phyloP scores from a whole-genome alignment of 169 alveolate species.

The Blepharisma undulans region DNA sequence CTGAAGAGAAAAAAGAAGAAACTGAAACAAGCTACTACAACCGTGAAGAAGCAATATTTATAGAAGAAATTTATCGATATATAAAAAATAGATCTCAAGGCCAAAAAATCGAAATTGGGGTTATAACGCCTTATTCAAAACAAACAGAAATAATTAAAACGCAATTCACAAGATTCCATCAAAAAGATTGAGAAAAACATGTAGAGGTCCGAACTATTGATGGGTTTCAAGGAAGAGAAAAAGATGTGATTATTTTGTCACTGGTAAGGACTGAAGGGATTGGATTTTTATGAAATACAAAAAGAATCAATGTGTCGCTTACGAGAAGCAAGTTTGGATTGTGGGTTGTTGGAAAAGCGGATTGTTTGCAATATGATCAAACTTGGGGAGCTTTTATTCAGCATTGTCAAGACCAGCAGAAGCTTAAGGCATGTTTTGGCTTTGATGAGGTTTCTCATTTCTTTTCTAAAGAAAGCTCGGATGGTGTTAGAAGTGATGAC shows the following conservation, averaged over 20 bases:
- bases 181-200: slow-evolving; percentile 45
- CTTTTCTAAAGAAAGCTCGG: neutral
- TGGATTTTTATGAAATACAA: slow-evolving; percentile 92
- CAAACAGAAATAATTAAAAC: slow-evolving; percentile 84
- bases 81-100: slow-evolving; percentile 15
- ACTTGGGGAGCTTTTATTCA: neutral
- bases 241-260: slow-evolving; percentile 76
- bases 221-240: slow-evolving; percentile 58
- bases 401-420: neutral
- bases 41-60: slow-evolving; percentile 40
- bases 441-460: neutral
- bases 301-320: slow-evolving; percentile 92
- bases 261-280: slow-evolving; percentile 84
- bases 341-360: neutral
- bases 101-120: slow-evolving; percentile 83
- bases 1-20: neutral
- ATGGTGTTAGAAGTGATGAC: neutral
- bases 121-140: slow-evolving; percentile 94
- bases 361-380: neutral
- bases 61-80: slow-evolving; percentile 51
- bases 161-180: slow-evolving; percentile 28
- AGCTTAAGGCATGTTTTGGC: neutral
- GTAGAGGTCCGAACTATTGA: slow-evolving; percentile 81
- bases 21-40: neutral
- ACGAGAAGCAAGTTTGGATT: slow-evolving; percentile 85